Conservation (phyloP, 225 moss, liverwort and hornwort species). For the Straminergon stramineum region DNA sequence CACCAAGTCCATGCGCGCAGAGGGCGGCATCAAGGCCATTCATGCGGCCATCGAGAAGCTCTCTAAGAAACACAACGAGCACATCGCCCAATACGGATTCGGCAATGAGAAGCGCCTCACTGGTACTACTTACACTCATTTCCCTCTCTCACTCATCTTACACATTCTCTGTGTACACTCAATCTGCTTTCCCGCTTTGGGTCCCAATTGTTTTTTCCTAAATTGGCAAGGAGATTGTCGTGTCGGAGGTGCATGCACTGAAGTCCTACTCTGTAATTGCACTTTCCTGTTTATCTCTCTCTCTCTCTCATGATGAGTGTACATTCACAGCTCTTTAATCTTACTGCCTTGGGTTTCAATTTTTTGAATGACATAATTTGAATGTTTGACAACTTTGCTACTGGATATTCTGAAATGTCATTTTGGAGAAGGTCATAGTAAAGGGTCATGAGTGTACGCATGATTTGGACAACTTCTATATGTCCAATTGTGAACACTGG, state of each 20-base stretch:
- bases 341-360: background rate
- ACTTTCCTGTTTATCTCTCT: background rate
- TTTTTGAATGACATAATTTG: background rate
- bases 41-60: constrained; percentile 84
- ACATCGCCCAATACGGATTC: constrained; percentile 62
- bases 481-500: background rate
- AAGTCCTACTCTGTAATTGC: background rate
- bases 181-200: background rate
- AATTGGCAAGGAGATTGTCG: background rate
- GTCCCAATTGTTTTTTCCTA: background rate
- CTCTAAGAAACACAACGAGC: constrained; percentile 72
- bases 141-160: background rate
- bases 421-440: background rate
- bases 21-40: constrained; percentile 77
- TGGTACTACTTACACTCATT: background rate
- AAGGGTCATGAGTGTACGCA: background rate
- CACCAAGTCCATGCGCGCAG: constrained; percentile 75
- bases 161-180: background rate
- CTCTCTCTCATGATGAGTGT: background rate
- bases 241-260: background rate
- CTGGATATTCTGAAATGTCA: background rate
- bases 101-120: constrained; percentile 83
- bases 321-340: background rate
- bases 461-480: background rate
- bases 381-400: background rate